Conservation (phyloP, 2,329 filamentous ascomycete species). For the Scleromitrula shiraiana region DNA sequence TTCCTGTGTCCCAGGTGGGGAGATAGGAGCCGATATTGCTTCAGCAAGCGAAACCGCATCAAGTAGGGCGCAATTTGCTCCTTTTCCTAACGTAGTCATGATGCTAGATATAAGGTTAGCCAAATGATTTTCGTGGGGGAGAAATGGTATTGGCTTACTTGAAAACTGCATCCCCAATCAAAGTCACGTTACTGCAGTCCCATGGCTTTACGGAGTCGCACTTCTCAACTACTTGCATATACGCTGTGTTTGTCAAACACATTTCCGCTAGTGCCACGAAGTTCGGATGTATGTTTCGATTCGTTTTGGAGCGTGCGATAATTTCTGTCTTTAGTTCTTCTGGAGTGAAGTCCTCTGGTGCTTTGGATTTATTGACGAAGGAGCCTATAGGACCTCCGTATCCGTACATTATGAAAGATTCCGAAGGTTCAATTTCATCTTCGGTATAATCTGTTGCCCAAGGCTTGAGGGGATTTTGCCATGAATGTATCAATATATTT, state of each 20-base stretch:
- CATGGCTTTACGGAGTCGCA: slow-evolving; percentile 20
- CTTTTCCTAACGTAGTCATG: slow-evolving; percentile 23
- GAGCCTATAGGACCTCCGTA: slow-evolving; percentile 16
- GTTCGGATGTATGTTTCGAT: slow-evolving; percentile 15
- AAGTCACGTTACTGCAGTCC: slow-evolving; percentile 19
- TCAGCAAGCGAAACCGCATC: slow-evolving; percentile 23
- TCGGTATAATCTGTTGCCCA: slow-evolving; percentile 19
- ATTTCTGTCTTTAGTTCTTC: slow-evolving; percentile 22
- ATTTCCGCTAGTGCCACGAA: slow-evolving; percentile 18
- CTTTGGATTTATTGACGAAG: slow-evolving; percentile 21
- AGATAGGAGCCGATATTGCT: slow-evolving; percentile 4
- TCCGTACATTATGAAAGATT: slow-evolving; percentile 27
- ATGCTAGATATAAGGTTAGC: slow-evolving; percentile 16
- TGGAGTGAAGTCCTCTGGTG: slow-evolving; percentile 13
- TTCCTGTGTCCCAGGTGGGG: neutral
- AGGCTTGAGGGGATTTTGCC: slow-evolving; percentile 21
- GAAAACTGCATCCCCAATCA: slow-evolving; percentile 25
- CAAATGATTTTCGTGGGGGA: neutral
- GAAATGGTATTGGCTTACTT: slow-evolving; percentile 15
- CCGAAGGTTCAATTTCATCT: slow-evolving; percentile 18
- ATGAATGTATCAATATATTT: slow-evolving; percentile 24
- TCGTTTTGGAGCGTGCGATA: slow-evolving; percentile 13
- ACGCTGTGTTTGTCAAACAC: slow-evolving; percentile 18
- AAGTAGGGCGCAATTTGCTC: slow-evolving; percentile 26
- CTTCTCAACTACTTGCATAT: slow-evolving; percentile 19